Conservation (phyloP, 2,329 filamentous ascomycete species). For the Curvularia sp. region DNA sequence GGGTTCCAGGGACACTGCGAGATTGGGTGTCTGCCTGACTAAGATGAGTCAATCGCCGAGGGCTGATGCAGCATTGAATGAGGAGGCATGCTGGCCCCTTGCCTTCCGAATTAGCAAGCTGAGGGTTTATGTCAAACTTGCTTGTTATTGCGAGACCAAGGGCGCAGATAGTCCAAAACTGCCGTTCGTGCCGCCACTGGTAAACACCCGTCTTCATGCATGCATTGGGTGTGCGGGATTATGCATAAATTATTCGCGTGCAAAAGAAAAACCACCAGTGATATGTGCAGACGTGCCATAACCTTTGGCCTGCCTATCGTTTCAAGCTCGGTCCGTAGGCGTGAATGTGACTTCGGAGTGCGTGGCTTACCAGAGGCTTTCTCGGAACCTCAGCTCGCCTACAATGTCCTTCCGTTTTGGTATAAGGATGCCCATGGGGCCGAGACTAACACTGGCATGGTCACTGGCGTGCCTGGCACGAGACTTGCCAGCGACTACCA, state of each 20-base stretch:
- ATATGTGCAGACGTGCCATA: background rate
- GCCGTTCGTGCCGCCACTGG: background rate
- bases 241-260: conserved; percentile 13
- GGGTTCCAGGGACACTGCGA: background rate
- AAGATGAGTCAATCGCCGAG: background rate
- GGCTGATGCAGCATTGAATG: background rate
- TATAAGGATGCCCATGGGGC: background rate
- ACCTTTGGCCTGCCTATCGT: background rate
- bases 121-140: background rate
- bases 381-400: background rate
- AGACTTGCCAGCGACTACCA: background rate
- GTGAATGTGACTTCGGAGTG: background rate
- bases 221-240: conserved; percentile 2
- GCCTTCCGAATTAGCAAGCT: background rate
- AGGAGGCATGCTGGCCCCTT: background rate
- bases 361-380: background rate
- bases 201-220: conserved; percentile 7
- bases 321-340: background rate
- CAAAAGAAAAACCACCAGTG: conserved; percentile 1
- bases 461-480: conserved; percentile 5
- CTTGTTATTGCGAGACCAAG: background rate
- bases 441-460: conserved; percentile 1
- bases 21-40: background rate
- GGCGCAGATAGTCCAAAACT: background rate
- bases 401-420: background rate